A percentile compares a stretch with the other conserved stretches of the same genome.
Conservation (phyloP, 2,329 filamentous ascomycete species). For the Botrytis paeoniae region DNA sequence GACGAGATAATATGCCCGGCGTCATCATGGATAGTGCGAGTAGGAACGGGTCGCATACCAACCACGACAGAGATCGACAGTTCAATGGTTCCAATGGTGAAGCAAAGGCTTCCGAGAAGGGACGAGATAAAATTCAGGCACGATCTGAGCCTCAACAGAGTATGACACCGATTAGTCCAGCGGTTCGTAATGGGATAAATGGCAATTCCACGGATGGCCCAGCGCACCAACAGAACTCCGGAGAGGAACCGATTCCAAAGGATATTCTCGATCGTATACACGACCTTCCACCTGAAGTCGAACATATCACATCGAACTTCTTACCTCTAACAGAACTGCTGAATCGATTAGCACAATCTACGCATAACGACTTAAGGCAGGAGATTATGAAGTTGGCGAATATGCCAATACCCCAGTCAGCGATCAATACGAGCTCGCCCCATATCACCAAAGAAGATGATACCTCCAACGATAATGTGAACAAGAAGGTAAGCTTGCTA, state of each 20-base stretch:
- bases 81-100: conserved; percentile 46
- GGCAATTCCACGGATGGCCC: conserved; percentile 24
- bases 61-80: conserved; percentile 52
- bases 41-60: conserved; percentile 52
- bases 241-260: conserved; percentile 27
- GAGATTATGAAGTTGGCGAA: conserved; percentile 68
- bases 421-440: conserved; percentile 51
- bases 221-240: conserved; percentile 26
- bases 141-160: conserved; percentile 33
- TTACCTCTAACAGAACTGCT: conserved; percentile 73
- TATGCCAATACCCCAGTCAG: conserved; percentile 56
- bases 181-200: conserved; percentile 33
- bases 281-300: conserved; percentile 58
- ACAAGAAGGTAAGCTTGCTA: conserved; percentile 73
- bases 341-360: conserved; percentile 75
- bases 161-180: conserved; percentile 34
- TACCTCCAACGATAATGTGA: conserved; percentile 60
- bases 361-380: conserved; percentile 73
- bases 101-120: conserved; percentile 39
- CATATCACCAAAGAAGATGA: conserved; percentile 49
- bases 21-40: conserved; percentile 56
- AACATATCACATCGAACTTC: conserved; percentile 73
- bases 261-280: conserved; percentile 47
- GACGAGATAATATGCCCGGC: conserved; percentile 47
- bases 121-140: conserved; percentile 36